Conservation (phyloP, 2,329 filamentous ascomycete species). For the Penicillium oxalicum region DNA sequence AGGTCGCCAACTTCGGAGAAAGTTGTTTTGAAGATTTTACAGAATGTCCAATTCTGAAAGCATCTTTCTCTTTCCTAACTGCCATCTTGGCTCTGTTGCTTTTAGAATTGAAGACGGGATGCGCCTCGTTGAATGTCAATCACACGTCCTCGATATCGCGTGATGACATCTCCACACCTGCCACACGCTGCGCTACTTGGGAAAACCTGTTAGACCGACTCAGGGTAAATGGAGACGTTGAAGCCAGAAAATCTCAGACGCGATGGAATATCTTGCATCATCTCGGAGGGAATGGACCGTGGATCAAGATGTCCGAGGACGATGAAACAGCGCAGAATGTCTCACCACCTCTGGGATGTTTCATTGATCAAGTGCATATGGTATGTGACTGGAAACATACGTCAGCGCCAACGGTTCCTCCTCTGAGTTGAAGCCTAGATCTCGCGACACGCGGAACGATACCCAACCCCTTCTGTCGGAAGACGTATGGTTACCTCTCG, state of each 20-base stretch:
- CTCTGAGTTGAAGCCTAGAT: background rate
- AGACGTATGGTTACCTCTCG: background rate
- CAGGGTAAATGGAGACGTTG: too few species aligned
- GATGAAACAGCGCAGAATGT: background rate
- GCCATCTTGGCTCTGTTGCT: too few species aligned
- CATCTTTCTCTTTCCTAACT: too few species aligned
- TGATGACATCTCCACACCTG: too few species aligned
- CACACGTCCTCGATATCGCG: too few species aligned
- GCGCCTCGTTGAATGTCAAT: too few species aligned
- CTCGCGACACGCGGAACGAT: conserved; percentile 1
- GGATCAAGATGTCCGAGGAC: background rate
- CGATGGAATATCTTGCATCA: background rate
- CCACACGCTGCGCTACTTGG: background rate
- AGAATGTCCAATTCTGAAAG: too few species aligned
- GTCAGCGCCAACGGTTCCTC: too few species aligned
- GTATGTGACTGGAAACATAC: background rate
- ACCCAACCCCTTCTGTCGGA: background rate
- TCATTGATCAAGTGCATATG: background rate
- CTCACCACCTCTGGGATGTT: background rate
- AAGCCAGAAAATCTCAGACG: background rate
- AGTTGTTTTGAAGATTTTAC: too few species aligned
- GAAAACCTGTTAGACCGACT: background rate
- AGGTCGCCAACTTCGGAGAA: too few species aligned
- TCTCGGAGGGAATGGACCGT: background rate
- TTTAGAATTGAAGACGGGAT: too few species aligned